Conservation (phyloP, 345 rosid species). For the Geranium rotundifolium region DNA sequence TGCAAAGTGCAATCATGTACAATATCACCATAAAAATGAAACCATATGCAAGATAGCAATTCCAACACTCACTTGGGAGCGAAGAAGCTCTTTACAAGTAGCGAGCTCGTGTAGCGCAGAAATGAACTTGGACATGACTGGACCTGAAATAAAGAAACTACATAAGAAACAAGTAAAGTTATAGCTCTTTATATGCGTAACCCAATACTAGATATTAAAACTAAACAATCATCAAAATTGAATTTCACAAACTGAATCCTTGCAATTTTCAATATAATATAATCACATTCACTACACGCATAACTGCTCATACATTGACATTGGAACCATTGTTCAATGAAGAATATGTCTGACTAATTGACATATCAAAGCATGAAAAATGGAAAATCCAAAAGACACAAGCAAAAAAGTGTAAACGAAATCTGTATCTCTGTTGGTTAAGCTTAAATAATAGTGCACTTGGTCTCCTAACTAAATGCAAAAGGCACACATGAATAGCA, state of each 20-base stretch:
- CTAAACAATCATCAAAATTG: not conserved
- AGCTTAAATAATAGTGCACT: not conserved
- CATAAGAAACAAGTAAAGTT: slow-evolving; percentile 7
- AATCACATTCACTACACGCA: not conserved
- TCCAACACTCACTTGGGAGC: slow-evolving; percentile 54
- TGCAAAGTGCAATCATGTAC: not conserved
- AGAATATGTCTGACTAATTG: not conserved
- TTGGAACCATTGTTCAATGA: not conserved
- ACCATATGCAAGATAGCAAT: slow-evolving; percentile 4
- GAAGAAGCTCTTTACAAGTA: slow-evolving; percentile 68
- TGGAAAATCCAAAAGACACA: not conserved
- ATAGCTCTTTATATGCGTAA: not conserved
- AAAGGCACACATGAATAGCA: not conserved
- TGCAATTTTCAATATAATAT: not conserved
- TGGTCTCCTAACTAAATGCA: not conserved
- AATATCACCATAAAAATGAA: slow-evolving; percentile 2
- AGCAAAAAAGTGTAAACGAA: not conserved
- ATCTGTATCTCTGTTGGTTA: not conserved
- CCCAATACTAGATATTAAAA: not conserved
- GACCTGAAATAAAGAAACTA: slow-evolving; percentile 39
- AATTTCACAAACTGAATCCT: too few species aligned
- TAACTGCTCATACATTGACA: not conserved
- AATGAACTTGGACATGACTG: slow-evolving; percentile 60
- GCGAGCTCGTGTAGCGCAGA: slow-evolving; percentile 69
- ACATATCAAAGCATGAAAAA: not conserved